A percentile compares a stretch with the other conserved stretches of the same genome.
Evolutionary conservation across 2,329 filamentous ascomycete species (phyloP).

Genomic region (Teratosphaeria pseudoeucalypti): DNA sequence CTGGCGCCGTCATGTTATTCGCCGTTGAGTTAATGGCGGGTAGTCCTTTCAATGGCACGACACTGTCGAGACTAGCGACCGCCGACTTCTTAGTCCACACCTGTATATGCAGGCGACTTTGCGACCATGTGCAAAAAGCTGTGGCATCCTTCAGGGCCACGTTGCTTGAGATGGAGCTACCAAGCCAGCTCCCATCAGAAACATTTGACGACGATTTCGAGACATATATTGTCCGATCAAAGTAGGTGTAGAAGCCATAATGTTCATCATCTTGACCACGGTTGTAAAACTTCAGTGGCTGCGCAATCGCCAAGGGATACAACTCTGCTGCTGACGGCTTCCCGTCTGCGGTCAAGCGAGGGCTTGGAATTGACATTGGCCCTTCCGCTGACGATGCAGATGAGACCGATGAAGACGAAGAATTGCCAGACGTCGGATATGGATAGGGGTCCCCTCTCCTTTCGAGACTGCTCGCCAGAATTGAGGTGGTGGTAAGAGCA

Average conservation of each 20-base stretch:
- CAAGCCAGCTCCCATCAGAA: slow-evolving; percentile 12
- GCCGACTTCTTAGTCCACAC: slow-evolving; percentile 46
- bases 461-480: slow-evolving; percentile 8
- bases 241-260: slow-evolving; percentile 91
- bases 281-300: slow-evolving; percentile 78
- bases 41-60: slow-evolving; percentile 6
- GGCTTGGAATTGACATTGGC: slow-evolving; percentile 46
- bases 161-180: background rate
- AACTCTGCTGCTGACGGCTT: slow-evolving; percentile 62
- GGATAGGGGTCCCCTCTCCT: slow-evolving; percentile 12
- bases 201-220: slow-evolving; percentile 43
- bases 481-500: slow-evolving; percentile 15
- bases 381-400: background rate
- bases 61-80: slow-evolving; percentile 5
- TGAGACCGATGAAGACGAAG: slow-evolving; percentile 32
- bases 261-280: slow-evolving; percentile 71
- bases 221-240: slow-evolving; percentile 75
- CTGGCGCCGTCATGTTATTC: slow-evolving; percentile 41
- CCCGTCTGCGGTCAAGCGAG: slow-evolving; percentile 55
- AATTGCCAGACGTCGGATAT: slow-evolving; percentile 9
- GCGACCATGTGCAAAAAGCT: slow-evolving; percentile 41
- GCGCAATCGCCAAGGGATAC: slow-evolving; percentile 56
- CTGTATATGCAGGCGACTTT: slow-evolving; percentile 51
- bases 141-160: slow-evolving; percentile 9
- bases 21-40: slow-evolving; percentile 24